phyloP scores from a whole-genome alignment of 1,139 yeast species.

The Kurtzmaniella quercitrusa region DNA sequence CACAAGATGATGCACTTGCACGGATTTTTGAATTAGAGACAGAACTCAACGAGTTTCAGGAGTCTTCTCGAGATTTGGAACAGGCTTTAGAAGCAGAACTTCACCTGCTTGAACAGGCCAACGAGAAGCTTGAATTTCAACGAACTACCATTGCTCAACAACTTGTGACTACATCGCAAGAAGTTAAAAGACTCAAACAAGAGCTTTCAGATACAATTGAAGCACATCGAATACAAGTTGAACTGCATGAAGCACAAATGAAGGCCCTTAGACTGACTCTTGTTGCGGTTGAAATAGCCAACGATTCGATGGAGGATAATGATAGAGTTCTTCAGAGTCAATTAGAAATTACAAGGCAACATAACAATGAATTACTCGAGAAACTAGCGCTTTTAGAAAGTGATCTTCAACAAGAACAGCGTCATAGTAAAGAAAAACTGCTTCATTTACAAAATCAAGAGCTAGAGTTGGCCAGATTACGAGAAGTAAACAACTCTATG shows the following conservation, averaged over 20 bases:
- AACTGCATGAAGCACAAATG: conserved; percentile 20
- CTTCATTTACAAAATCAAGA: conserved; percentile 35
- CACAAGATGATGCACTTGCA: conserved; percentile 1
- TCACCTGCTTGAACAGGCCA: conserved; percentile 27
- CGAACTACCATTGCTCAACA: conserved; percentile 15
- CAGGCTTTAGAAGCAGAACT: conserved; percentile 43
- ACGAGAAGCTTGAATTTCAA: conserved; percentile 15
- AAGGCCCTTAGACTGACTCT: conserved; percentile 25
- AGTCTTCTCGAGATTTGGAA: conserved; percentile 41
- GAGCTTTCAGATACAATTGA: conserved; percentile 25
- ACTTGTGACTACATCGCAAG: conserved; percentile 12
- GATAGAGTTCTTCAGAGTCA: conserved; percentile 33
- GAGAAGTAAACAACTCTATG: neutral
- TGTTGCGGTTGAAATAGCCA: conserved; percentile 38
- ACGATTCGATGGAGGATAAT: conserved; percentile 39
- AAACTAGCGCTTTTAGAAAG: conserved; percentile 39
- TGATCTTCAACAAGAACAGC: conserved; percentile 35
- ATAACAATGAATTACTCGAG: conserved; percentile 40
- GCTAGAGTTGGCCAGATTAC: conserved; percentile 15
- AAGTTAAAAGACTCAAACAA: conserved; percentile 13
- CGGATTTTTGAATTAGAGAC: conserved; percentile 22
- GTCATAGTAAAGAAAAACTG: conserved; percentile 26
- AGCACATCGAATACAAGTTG: conserved; percentile 12
- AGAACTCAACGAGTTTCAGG: conserved; percentile 39
- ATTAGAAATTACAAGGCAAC: conserved; percentile 30